Evolutionary conservation across 495 filamentous ascomycete genomes (phyloP).

Genomic region (Neurospora sp.): DNA sequence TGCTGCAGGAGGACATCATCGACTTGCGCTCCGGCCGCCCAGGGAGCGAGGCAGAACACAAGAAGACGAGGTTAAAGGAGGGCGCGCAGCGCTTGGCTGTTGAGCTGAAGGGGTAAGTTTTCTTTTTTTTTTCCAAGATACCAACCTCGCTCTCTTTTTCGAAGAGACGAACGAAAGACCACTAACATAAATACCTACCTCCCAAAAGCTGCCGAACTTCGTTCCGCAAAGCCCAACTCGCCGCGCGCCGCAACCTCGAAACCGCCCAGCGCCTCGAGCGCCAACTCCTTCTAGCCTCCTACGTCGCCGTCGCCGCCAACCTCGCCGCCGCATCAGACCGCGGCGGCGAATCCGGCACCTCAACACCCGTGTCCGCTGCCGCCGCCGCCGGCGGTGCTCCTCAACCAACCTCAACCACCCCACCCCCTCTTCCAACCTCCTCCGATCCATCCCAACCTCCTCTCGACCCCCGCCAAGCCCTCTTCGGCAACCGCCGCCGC

Average conservation of each 20-base stretch:
- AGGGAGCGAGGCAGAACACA: slow-evolving; percentile 38
- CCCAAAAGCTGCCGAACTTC: slow-evolving; percentile 51
- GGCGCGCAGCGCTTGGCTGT: slow-evolving; percentile 51
- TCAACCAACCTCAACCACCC: slow-evolving; percentile 5
- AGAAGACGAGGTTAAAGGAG: slow-evolving; percentile 49
- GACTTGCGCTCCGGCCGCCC: slow-evolving; percentile 43
- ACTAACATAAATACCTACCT: too few species aligned
- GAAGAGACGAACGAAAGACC: too few species aligned
- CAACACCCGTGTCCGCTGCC: neutral
- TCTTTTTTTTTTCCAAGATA: too few species aligned
- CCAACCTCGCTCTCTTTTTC: too few species aligned
- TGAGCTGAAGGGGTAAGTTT: slow-evolving; percentile 57
- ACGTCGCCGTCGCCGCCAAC: slow-evolving; percentile 31
- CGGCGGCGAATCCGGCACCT: slow-evolving; percentile 11
- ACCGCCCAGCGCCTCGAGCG: slow-evolving; percentile 64
- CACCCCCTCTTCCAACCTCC: slow-evolving; percentile 14
- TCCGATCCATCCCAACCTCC: neutral
- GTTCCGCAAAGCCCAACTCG: slow-evolving; percentile 77
- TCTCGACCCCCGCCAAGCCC: slow-evolving; percentile 7
- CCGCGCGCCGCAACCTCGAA: slow-evolving; percentile 68
- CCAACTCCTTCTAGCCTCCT: slow-evolving; percentile 61
- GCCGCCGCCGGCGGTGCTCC: neutral
- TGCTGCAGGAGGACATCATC: slow-evolving; percentile 67
- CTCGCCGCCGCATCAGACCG: slow-evolving; percentile 18
- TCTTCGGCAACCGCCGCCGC: slow-evolving; percentile 16